A percentile compares a stretch with the other conserved stretches of the same genome.
These are phyloP conservation scores for Tetrapisispora nanseiensis DNA, from an alignment of 805 yeast species.

Conservation along the genomic window DNA sequence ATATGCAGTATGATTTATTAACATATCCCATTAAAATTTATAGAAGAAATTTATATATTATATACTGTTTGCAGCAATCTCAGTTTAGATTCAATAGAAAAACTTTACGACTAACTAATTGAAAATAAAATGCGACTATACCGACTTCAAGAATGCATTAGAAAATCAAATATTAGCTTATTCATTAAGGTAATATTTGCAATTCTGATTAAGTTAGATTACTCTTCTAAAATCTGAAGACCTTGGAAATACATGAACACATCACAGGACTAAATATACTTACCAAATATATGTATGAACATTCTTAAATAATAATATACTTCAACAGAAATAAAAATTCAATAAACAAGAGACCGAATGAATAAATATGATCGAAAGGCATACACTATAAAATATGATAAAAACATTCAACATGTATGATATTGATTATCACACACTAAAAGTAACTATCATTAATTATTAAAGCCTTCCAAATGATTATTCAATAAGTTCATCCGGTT, in stretches of 20 bases:
- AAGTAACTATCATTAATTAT: not conserved
- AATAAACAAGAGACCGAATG: not conserved
- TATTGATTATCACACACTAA: not conserved
- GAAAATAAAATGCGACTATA: too few species aligned
- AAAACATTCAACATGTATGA: conserved; percentile 2
- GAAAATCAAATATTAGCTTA: not conserved
- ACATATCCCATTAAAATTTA: conserved; percentile 3
- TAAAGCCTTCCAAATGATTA: not conserved
- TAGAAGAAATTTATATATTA: conserved; percentile 2
- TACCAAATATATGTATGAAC: not conserved
- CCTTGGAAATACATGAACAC: not conserved
- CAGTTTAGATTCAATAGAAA: not conserved
- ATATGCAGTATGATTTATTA: not conserved
- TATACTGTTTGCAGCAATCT: conserved; percentile 1
- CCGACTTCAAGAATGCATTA: conserved; percentile 2
- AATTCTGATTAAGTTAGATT: conserved; percentile 1
- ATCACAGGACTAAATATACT: not conserved
- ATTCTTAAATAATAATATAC: conserved; percentile 1
- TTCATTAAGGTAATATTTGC: not conserved
- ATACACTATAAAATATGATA: not conserved
- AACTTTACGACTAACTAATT: too few species aligned
- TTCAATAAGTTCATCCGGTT: not conserved
- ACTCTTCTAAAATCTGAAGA: conserved; percentile 1
- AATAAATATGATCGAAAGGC: not conserved
- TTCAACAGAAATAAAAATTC: conserved; percentile 2